Evolutionary conservation across 768 basidiomycete genomes (phyloP).

Genomic region (Dictyophora rubrovolvata): DNA sequence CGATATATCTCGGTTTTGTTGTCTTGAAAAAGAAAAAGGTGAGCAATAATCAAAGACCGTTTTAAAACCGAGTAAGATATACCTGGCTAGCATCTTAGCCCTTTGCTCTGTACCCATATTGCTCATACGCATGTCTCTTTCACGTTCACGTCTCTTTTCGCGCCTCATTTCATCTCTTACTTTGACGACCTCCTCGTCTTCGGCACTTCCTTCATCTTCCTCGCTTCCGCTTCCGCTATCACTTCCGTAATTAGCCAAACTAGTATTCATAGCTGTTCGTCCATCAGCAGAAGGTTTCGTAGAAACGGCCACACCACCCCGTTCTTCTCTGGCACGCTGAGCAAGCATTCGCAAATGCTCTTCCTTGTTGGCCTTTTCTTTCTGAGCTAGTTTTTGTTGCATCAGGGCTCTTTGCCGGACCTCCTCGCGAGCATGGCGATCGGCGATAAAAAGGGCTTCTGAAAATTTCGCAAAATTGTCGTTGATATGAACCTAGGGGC

Average conservation of each 20-base stretch:
- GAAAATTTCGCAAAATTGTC: constrained; percentile 99
- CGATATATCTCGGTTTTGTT: constrained; percentile 98
- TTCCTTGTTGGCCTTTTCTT: constrained; percentile 95
- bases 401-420: constrained; percentile 92
- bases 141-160: constrained; percentile 88
- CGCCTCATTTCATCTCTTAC: constrained; percentile 84
- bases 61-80: constrained; percentile 8
- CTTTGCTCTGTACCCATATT: constrained; percentile 98
- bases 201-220: constrained; percentile 33
- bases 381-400: constrained; percentile 98
- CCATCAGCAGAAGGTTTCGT: constrained; percentile 53
- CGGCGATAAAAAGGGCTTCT: constrained; percentile 89
- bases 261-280: constrained; percentile 61
- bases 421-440: constrained; percentile 96
- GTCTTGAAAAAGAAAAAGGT: constrained; percentile 24
- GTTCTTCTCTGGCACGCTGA: constrained; percentile 92
- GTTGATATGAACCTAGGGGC: constrained; percentile 82
- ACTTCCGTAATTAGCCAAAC: constrained; percentile 80
- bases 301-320: constrained; percentile 56
- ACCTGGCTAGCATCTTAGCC: constrained; percentile 87
- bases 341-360: constrained; percentile 90
- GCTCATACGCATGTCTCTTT: constrained; percentile 96
- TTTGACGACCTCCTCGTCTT: constrained; percentile 77
- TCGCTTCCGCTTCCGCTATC: constrained; percentile 57
- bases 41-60: background rate